Percentiles rank a stretch among this genome's conserved stretches.
phyloP scores from a whole-genome alignment of 169 alveolate species.

The Plasmodium coatneyi region DNA sequence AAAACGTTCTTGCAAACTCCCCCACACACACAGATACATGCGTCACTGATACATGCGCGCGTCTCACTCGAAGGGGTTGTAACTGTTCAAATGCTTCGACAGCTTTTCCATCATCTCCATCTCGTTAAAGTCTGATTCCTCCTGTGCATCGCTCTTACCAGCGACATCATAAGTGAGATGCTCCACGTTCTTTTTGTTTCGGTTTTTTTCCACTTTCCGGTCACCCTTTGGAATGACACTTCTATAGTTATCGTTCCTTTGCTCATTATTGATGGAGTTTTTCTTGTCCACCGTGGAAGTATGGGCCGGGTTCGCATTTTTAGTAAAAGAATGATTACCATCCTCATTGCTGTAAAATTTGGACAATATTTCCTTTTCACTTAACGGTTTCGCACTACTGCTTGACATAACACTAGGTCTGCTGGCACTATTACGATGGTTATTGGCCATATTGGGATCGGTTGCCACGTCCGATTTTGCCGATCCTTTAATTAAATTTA shows the following conservation, averaged over 20 bases:
- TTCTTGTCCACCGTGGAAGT: background rate
- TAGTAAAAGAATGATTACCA: background rate
- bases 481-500: conserved; percentile 37
- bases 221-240: background rate
- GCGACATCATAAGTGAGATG: background rate
- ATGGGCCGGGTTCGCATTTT: background rate
- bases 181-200: background rate
- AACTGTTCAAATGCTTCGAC: conserved; percentile 59
- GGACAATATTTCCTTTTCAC: conserved; percentile 33
- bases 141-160: background rate
- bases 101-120: conserved; percentile 46
- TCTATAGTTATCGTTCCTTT: background rate
- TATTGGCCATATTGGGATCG: background rate
- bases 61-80: conserved; percentile 41
- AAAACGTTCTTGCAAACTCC: background rate
- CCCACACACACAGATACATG: background rate
- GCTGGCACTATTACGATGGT: background rate
- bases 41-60: background rate
- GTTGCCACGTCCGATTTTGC: background rate
- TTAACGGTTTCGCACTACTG: background rate
- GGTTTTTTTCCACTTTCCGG: background rate
- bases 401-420: background rate
- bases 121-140: conserved; percentile 26
- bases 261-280: background rate
- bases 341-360: conserved; percentile 10